Conservation (phyloP, 2,329 filamentous ascomycete genomes). For the Cyclaneusma minus region DNA sequence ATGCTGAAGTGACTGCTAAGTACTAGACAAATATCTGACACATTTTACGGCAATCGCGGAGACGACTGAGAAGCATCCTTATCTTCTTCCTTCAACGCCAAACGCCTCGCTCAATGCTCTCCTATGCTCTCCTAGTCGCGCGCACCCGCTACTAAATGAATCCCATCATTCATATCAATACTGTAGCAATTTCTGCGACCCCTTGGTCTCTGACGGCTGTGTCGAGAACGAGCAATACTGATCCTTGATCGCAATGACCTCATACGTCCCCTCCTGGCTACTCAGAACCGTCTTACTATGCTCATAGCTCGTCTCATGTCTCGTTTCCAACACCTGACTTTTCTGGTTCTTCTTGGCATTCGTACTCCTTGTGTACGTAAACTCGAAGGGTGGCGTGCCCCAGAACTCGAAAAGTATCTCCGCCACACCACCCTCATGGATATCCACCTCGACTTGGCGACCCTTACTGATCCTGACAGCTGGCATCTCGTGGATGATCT, state of each 20-base stretch:
- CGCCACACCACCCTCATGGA: conserved; percentile 89
- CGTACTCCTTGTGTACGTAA: conserved; percentile 85
- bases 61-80: too few relatives aligned
- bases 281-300: conserved; percentile 69
- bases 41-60: too few relatives aligned
- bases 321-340: conserved; percentile 72
- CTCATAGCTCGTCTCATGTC: conserved; percentile 73
- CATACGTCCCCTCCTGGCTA: conserved; percentile 90
- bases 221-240: conserved; percentile 80
- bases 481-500: conserved; percentile 81
- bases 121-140: neutral
- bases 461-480: conserved; percentile 84
- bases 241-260: conserved; percentile 93
- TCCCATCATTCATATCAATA: conserved; percentile 2
- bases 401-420: conserved; percentile 92
- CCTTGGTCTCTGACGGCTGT: conserved; percentile 37
- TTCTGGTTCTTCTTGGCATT: conserved; percentile 68
- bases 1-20: too few relatives aligned
- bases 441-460: conserved; percentile 66
- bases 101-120: conserved; percentile 18
- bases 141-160: conserved; percentile 9
- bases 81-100: too few relatives aligned
- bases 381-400: conserved; percentile 92
- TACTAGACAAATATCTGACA: too few relatives aligned
- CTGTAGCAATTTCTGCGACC: conserved; percentile 21